Evolutionary conservation across 768 basidiomycete species (phyloP), one percentile per base, ranked within the genome.

Genomic region (Lactarius tabidus): DNA sequence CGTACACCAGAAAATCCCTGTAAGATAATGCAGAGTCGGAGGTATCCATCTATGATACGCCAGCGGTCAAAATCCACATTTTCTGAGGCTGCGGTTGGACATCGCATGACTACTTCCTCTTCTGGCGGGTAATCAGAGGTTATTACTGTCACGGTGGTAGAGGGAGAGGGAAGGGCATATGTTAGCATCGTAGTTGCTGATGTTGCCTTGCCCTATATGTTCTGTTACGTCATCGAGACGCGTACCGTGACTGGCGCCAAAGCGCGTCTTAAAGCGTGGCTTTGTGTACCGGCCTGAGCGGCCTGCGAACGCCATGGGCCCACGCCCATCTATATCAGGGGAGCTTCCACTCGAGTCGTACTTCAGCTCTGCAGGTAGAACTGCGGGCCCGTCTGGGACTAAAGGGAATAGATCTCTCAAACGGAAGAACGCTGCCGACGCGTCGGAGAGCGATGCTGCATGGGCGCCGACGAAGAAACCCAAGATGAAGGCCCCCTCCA

Each of bases 11-110:
- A 3, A 68, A 63, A 58, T 59, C n/a, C 3, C 58, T 45, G 23
- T 56, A 45, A 36, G 8, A 43, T 55, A 57, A 78, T 77, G 78
- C 33, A 14, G 20, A 55, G 41, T 5, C 26, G 17, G 45, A n/a
- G n/a, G 52, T 6, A n/a, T 31, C n/a, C 28, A 23, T 26, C 36
- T 20, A 23, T 20, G 20, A 15, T 26, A 23, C 23, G 14, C 20
- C 5, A 20, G 29, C 20, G 2, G 14, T 15, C 53, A 29, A 54
- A 7, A 23, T 39, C 14, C n/a, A 15, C 26, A 7, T 33, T 15
- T 14, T 59, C 20, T 1, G 41, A 26, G 6, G 9, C 20, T 41
- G 23, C n/a, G 7, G 1, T 26, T 18, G 6, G 31, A 23, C 12
- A n/a, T 14, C 35, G 8, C 31, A 17, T 12, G 23, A 6, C 54